These are phyloP conservation scores for Annulohypoxylon truncatum DNA, from an alignment of 2,329 filamentous ascomycete genomes.

Conservation along the genomic window DNA sequence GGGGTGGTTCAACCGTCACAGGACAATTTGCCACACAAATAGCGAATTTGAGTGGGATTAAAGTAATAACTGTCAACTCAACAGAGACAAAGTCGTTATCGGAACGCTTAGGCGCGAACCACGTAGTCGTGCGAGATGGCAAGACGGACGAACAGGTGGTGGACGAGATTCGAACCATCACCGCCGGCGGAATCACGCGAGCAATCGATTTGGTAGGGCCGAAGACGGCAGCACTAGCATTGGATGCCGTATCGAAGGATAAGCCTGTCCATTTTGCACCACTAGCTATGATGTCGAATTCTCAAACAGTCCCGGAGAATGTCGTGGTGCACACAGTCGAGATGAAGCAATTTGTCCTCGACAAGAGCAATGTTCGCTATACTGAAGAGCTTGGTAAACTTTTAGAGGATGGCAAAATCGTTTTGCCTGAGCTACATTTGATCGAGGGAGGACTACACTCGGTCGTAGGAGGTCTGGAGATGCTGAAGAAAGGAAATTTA, in stretches of 20 bases:
- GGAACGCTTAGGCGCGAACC: constrained; percentile 48
- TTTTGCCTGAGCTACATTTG: constrained; percentile 49
- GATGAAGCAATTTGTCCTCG: constrained; percentile 55
- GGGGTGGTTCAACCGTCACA: constrained; percentile 57
- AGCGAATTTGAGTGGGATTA: constrained; percentile 50
- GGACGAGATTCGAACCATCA: constrained; percentile 47
- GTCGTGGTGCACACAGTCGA: constrained; percentile 52
- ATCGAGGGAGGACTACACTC: constrained; percentile 51
- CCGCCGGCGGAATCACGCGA: constrained; percentile 47
- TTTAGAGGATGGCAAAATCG: constrained; percentile 45
- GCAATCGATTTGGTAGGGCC: constrained; percentile 55
- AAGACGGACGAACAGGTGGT: constrained; percentile 51
- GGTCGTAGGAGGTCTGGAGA: constrained; percentile 49
- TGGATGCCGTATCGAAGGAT: constrained; percentile 47
- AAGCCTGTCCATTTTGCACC: constrained; percentile 49
- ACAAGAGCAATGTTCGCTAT: constrained; percentile 46
- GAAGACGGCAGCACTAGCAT: constrained; percentile 48
- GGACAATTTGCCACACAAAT: constrained; percentile 57
- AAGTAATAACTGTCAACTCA: constrained; percentile 53
- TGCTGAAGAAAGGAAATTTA: constrained; percentile 51
- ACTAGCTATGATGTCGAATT: constrained; percentile 51
- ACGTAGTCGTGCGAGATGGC: constrained; percentile 51
- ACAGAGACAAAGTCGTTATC: constrained; percentile 48
- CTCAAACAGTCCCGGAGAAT: constrained; percentile 46
- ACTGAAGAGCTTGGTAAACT: constrained; percentile 50